These are phyloP conservation scores for Ogataea kodamae DNA, from an alignment of 805 yeast genomes.

Conservation along the genomic window DNA sequence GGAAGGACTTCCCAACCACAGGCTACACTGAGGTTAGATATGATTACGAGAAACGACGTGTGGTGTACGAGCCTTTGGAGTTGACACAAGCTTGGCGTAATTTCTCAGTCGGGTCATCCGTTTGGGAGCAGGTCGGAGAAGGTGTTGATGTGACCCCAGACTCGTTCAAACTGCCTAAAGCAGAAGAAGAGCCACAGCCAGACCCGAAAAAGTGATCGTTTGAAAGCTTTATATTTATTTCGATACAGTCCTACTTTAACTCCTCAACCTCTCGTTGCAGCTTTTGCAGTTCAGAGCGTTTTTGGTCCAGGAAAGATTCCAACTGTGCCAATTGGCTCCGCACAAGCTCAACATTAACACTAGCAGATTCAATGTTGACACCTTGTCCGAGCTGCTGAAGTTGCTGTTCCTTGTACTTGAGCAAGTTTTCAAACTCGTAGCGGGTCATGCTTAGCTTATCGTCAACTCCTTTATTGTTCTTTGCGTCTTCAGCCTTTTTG, in stretches of 20 bases:
- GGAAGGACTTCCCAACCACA: constrained; percentile 90
- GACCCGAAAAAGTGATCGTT: constrained; percentile 27
- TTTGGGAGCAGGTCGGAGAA: constrained; percentile 89
- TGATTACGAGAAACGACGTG: constrained; percentile 87
- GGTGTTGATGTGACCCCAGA: constrained; percentile 83
- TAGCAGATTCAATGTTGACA: constrained; percentile 48
- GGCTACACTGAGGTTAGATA: constrained; percentile 89
- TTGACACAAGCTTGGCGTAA: constrained; percentile 90
- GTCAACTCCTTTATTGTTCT: constrained; percentile 34
- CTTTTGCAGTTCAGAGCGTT: constrained; percentile 55
- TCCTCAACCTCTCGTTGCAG: constrained; percentile 39
- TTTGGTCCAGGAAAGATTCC: constrained; percentile 61
- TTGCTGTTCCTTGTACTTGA: constrained; percentile 70
- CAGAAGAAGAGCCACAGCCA: constrained; percentile 59
- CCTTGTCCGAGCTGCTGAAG: constrained; percentile 37
- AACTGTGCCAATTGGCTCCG: constrained; percentile 73
- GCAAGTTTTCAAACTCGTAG: constrained; percentile 76
- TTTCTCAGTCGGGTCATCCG: constrained; percentile 82
- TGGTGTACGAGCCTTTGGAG: constrained; percentile 86
- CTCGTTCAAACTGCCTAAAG: constrained; percentile 75
- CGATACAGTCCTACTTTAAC: constrained; percentile 12
- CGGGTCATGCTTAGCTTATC: constrained; percentile 33
- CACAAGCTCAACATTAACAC: constrained; percentile 62
- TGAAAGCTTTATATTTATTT: constrained; percentile 13
- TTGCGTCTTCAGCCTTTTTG: constrained; percentile 49